Evolutionary conservation across 768 basidiomycete species (phyloP).

Genomic region (Gymnopilus junonius): DNA sequence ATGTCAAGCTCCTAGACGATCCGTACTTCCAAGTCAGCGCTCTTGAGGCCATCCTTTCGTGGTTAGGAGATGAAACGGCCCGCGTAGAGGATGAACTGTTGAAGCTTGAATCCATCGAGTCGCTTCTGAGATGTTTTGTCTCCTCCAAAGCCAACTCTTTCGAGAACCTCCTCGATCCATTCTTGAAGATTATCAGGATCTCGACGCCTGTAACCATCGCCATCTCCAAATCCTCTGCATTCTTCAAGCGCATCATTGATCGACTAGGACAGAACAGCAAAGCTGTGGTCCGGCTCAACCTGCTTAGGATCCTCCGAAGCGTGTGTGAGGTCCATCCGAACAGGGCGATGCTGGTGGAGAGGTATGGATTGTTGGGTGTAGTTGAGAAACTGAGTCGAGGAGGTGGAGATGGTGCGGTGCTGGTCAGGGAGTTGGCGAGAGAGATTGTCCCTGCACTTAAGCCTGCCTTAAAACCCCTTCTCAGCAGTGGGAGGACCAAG

Average conservation of each 20-base stretch:
- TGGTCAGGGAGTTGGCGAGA: conserved; percentile 87
- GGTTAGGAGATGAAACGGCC: conserved; percentile 95
- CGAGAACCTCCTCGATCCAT: conserved; percentile 90
- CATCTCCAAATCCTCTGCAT: conserved; percentile 75
- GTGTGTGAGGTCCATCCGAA: conserved; percentile 93
- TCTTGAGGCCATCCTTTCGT: conserved; percentile 87
- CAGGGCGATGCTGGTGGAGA: conserved; percentile 77
- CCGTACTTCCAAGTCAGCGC: conserved; percentile 94
- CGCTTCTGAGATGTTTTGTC: conserved; percentile 80
- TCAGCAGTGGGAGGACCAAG: conserved; percentile 27
- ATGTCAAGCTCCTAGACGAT: conserved; percentile 77
- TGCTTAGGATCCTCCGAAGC: conserved; percentile 81
- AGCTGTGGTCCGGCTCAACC: conserved; percentile 88
- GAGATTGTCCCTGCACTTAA: conserved; percentile 82
- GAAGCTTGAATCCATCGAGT: conserved; percentile 65
- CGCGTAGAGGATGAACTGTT: conserved; percentile 90
- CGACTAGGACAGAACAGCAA: conserved; percentile 71
- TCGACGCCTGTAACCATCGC: conserved; percentile 76
- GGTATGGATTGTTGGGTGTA: conserved; percentile 79
- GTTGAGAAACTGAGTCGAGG: conserved; percentile 81
- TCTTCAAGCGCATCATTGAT: conserved; percentile 89
- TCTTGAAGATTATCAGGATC: conserved; percentile 88
- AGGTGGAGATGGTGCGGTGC: conserved; percentile 80
- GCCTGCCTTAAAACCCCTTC: conserved; percentile 69
- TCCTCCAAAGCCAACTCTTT: conserved; percentile 87